Base-by-base conservation (phyloP, 495 filamentous ascomycete species). In the Penicillium maclennaniae region DNA sequence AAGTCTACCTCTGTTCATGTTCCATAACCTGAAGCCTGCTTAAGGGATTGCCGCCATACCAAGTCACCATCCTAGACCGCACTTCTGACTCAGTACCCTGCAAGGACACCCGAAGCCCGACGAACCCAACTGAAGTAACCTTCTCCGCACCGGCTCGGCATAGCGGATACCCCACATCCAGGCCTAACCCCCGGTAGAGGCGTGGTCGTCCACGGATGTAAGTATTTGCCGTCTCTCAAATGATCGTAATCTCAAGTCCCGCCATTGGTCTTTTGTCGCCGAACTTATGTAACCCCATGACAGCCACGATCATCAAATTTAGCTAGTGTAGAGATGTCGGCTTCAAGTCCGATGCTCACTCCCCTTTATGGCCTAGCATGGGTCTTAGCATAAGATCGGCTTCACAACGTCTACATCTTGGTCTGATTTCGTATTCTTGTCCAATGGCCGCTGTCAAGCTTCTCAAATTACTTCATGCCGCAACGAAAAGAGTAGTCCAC, bases 131-230 rank as follows among this genome's bases (percentile, higher is more conserved):
- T 14, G 10, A 34, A 34, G 16, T 17, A 9, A 19, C 19, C 38
- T 37, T 55, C 53, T 59, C 59, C 56, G 53, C 65, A 60, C 45
- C 56, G 59, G 62, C 45, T 60, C 61, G 63, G 63, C 61, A 64
- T 43, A 17, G 12, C 23, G 41, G 47, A 47, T 19, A 53, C 47
- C 47, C 45, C 52, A 55, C 56, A 47, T 28, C 19, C 31, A 34
- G 0, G 31, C 10, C 10, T 1, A 10, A n/a, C 5, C 14, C 23
- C 17, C 46, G 28, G 15, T 7, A 17, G n/a, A 15, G 10, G 14
- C 10, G 9, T 34, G 14, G 10, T 34, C 8, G 4, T 34, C 31
- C 31, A 3, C 31, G 10, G 31, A 34, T 14, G 31, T 12, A 34
- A 25, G 7, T 31, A 12, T 1, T 19, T 25, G 43, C 23, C 19